Conservation (phyloP, 768 basidiomycete genomes). For the Cystobasidium tubakii region DNA sequence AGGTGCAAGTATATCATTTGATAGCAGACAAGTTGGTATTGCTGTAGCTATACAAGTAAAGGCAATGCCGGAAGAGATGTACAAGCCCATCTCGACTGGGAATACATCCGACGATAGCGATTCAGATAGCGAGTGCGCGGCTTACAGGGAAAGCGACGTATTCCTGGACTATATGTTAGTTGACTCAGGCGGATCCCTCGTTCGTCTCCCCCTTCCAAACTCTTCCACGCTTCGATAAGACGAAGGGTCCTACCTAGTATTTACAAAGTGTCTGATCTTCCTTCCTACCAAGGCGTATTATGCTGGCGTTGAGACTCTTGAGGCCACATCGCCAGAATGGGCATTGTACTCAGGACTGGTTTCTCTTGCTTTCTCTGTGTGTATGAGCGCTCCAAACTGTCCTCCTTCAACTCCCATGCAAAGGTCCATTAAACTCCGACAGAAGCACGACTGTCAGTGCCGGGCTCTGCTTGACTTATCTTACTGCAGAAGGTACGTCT, state of each 20-base stretch:
- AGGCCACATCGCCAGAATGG: conserved; percentile 12
- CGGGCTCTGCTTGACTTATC: too few species aligned
- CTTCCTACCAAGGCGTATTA: conserved; percentile 10
- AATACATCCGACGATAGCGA: neutral
- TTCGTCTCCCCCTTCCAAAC: neutral
- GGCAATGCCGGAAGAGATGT: neutral
- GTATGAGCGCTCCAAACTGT: too few species aligned
- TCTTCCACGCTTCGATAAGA: too few species aligned
- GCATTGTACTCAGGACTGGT: neutral
- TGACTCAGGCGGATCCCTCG: conserved; percentile 1
- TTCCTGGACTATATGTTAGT: neutral
- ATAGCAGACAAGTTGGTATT: too few species aligned
- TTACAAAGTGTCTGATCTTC: neutral
- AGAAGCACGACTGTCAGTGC: too few species aligned
- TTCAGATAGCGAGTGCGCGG: conserved; percentile 8
- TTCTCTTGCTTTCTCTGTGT: neutral
- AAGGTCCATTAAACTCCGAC: too few species aligned
- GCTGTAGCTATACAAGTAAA: too few species aligned
- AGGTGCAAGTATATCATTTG: too few species aligned
- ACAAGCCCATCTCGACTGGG: conserved; percentile 6
- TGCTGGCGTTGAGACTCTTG: neutral
- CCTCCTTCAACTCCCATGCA: too few species aligned
- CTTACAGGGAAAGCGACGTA: neutral
- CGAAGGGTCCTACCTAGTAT: too few species aligned
- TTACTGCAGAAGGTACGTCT: too few species aligned